A percentile compares a stretch with the other conserved stretches of the same genome.
phyloP scores from a whole-genome alignment of 176 grass and related monocot species.

The Paspalum notatum region DNA sequence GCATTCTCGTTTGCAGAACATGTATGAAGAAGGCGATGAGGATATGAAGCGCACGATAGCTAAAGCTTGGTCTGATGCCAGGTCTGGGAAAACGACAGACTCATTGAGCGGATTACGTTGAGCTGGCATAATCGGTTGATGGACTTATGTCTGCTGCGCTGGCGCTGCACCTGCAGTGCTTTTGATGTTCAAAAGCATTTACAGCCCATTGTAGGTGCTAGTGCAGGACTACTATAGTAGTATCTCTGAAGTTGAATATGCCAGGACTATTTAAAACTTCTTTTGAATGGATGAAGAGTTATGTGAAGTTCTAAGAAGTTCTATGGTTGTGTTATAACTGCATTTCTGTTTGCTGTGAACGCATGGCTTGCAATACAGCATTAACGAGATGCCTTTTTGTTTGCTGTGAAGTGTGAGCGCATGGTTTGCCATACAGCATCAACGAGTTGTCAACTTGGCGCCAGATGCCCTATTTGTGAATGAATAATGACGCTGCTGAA shows the following conservation, averaged over 20 bases:
- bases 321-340: background rate
- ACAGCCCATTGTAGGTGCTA: background rate
- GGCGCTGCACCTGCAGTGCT: background rate
- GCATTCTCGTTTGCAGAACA: conserved; percentile 55
- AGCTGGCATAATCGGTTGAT: conserved; percentile 15
- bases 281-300: background rate
- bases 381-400: background rate
- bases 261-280: background rate
- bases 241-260: background rate
- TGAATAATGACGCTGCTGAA: no score
- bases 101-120: conserved; percentile 55
- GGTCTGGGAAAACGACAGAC: conserved; percentile 67
- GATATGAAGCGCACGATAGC: conserved; percentile 92
- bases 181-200: background rate
- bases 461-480: no score
- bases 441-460: background rate
- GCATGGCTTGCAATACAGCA: background rate
- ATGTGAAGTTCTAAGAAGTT: background rate
- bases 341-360: background rate
- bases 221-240: background rate
- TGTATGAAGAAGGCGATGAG: conserved; percentile 77
- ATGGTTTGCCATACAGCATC: background rate
- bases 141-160: background rate
- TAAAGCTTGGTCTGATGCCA: conserved; percentile 75
- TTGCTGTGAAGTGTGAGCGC: no score